Evolutionary conservation across 805 yeast genomes (phyloP), one percentile per base, ranked within the genome.

Genomic region (Kregervanrija delftensis): DNA sequence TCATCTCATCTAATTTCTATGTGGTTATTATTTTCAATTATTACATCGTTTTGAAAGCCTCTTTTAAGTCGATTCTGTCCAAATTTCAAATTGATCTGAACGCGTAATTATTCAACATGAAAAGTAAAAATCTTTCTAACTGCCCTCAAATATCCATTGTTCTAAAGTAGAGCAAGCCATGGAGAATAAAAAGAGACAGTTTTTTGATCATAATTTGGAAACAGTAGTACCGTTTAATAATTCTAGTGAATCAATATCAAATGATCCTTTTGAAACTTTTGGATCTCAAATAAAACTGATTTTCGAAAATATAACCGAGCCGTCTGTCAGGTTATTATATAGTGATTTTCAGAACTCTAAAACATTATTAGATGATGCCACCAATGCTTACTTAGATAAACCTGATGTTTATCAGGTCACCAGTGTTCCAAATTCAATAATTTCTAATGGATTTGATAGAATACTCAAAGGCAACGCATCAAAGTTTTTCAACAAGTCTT

Each of bases 331-430:
- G 6, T 33, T 42, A 12, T 50, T 72, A 11, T 64, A 49, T 41
- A 48, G 52, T 1, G 60, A 57, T 44, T 67, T 59, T 46, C 50
- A 53, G n/a, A 42, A 49, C 12, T 40, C 52, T 0, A 53, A 51
- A 1, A 59, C 62, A n/a, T 54, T 61, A 2, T 53, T 72, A 3
- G 48, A 67, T 11, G 53, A 54, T n/a, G 73, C 78, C 1, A 63
- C 69, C 2, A 65, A 68, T 44, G 66, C 63, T 1, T 71, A 65
- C 47, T 64, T 71, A 44, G 75, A 71, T 38, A 41, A 49, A 31
- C 48, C 46, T 11, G 50, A 47, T 12, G 22, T 38, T n/a, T 51
- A 48, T 28, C 45, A 42, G 16, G 13, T 8, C 11, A 35, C 11
- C 22, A 11, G n/a, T 6, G 28, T 22, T 6, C 6, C 28, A 22